Evolutionary conservation across 257 asterid species (phyloP).

Genomic region (Jaltomata sinuosa): DNA sequence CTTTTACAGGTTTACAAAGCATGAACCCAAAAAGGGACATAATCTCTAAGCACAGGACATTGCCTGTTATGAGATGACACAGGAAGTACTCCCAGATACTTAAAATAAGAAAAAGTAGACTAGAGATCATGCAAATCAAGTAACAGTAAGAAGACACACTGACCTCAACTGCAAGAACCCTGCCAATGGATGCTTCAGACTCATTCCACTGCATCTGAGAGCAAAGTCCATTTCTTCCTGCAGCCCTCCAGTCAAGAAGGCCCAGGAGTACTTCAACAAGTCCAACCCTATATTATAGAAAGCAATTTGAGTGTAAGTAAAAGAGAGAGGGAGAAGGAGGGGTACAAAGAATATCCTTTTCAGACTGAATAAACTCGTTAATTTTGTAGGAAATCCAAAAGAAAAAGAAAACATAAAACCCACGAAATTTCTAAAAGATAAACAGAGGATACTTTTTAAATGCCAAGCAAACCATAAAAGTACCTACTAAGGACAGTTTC

Average conservation of each 20-base stretch:
- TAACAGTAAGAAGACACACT: constrained; percentile 6
- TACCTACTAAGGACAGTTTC: background rate
- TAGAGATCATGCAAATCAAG: background rate
- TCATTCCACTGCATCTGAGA: constrained; percentile 97
- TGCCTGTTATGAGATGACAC: background rate
- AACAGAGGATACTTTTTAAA: background rate
- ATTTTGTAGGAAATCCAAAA: background rate
- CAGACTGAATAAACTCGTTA: background rate
- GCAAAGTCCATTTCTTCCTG: constrained; percentile 73
- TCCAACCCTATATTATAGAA: constrained; percentile 61
- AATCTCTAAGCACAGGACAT: background rate
- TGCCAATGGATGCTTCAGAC: constrained; percentile 94
- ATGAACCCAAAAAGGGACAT: background rate
- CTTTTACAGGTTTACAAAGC: background rate
- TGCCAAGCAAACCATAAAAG: background rate
- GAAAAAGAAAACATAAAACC: background rate
- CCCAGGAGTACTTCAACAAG: constrained; percentile 98
- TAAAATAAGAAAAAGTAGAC: background rate
- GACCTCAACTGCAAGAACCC: constrained; percentile 95
- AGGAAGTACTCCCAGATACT: background rate
- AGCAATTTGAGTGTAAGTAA: background rate
- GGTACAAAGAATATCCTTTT: background rate
- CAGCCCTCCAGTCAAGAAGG: constrained; percentile 99
- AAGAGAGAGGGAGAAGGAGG: background rate
- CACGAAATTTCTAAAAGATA: background rate